Evolutionary conservation across 306 rosid genomes (phyloP).

Genomic region (Delonix regia): DNA sequence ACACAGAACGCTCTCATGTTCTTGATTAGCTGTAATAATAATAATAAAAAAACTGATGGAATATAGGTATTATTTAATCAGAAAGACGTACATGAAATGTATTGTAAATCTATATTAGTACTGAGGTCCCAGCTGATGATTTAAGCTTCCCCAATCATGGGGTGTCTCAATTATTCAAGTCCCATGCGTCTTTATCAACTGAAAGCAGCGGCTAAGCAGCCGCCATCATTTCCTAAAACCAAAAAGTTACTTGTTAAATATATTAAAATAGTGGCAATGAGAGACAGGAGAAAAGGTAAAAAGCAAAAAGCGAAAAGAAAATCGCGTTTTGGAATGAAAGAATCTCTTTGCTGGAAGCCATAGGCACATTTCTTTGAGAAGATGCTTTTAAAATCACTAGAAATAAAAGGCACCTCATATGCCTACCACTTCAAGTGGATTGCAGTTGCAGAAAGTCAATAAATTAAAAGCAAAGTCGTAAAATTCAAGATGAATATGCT

Average conservation of each 20-base stretch:
- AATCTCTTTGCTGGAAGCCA: background rate
- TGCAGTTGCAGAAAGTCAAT: background rate
- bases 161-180: constrained; percentile 2
- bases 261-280: background rate
- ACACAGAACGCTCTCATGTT: background rate
- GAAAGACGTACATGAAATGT: no score
- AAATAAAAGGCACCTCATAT: background rate
- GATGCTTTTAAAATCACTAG: background rate
- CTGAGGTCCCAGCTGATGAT: background rate
- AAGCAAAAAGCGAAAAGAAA: background rate
- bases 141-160: background rate
- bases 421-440: background rate
- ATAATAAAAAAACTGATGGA: background rate
- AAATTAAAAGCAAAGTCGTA: background rate
- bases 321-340: background rate
- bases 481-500: background rate
- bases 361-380: background rate
- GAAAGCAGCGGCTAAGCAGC: background rate
- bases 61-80: background rate
- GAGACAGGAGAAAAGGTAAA: background rate
- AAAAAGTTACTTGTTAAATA: background rate
- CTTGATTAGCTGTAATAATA: background rate
- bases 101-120: no score
- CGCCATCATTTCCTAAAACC: background rate
- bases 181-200: constrained; percentile 8